Percentiles rank a stretch among this genome's conserved stretches.
phyloP scores from a whole-genome alignment of 192 early-diverging fungal species.

The Rhizoclosmatium sp. region DNA sequence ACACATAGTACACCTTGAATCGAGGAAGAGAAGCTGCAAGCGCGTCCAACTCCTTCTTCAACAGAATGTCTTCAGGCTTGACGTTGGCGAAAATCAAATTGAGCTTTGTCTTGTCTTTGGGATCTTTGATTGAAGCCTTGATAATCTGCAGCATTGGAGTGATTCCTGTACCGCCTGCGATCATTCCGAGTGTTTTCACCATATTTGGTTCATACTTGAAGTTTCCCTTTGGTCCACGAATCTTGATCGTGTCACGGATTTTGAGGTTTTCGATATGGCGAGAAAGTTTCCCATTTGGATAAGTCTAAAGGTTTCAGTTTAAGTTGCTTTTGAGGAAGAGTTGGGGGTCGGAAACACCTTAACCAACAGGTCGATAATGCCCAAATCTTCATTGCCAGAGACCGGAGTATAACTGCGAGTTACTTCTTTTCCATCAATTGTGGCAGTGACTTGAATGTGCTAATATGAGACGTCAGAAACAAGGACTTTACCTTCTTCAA shows the following conservation, averaged over 20 bases:
- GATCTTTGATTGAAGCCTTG: constrained; percentile 83
- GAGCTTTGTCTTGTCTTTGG: constrained; percentile 84
- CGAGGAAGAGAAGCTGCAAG: constrained; percentile 69
- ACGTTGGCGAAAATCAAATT: constrained; percentile 94
- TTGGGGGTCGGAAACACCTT: no score
- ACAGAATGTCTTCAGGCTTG: constrained; percentile 84
- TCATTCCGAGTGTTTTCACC: constrained; percentile 84
- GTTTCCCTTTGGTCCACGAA: constrained; percentile 90
- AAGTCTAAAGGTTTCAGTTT: no score
- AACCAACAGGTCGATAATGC: no score
- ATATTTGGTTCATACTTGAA: constrained; percentile 89
- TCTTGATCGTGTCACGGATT: constrained; percentile 76
- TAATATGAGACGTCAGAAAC: no score
- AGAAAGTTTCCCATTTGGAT: no score
- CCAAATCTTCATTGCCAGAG: no score
- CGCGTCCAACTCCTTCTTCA: constrained; percentile 82
- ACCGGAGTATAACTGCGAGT: no score
- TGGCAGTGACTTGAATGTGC: no score
- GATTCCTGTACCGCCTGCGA: constrained; percentile 93
- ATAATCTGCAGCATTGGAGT: constrained; percentile 97
- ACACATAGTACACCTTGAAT: constrained; percentile 39
- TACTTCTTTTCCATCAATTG: no score
- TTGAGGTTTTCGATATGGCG: constrained; percentile 55
- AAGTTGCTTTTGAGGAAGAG: no score
- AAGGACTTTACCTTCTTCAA: no score